phyloP scores from a whole-genome alignment of 2,329 filamentous ascomycete genomes.

The Gaeumannomyces tritici region DNA sequence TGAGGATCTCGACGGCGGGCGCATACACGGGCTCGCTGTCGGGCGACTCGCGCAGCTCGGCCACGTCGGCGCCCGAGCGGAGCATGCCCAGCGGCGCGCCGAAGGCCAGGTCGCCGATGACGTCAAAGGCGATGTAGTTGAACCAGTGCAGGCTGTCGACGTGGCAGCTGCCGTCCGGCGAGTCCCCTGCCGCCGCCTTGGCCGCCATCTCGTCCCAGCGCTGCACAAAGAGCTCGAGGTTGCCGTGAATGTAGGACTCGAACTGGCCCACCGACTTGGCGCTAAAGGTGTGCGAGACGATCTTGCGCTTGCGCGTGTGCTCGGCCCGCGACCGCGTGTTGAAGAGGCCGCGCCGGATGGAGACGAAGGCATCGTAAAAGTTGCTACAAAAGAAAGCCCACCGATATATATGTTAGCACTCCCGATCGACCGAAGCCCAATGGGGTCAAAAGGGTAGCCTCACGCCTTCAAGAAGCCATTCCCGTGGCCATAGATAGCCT shows the following conservation, averaged over 20 bases:
- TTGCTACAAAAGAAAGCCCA: constrained; percentile 39
- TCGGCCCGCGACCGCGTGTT: constrained; percentile 76
- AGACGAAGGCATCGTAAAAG: constrained; percentile 89
- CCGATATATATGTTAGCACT: not conserved
- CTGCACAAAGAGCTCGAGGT: constrained; percentile 62
- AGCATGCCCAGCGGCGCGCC: constrained; percentile 80
- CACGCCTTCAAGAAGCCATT: constrained; percentile 67
- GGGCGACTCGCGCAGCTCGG: constrained; percentile 58
- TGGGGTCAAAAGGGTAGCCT: constrained; percentile 13
- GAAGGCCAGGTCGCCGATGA: constrained; percentile 53
- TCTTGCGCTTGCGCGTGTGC: constrained; percentile 83
- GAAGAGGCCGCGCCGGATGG: constrained; percentile 77
- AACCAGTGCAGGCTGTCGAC: constrained; percentile 75
- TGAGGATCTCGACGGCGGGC: constrained; percentile 78
- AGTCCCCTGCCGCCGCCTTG: constrained; percentile 13
- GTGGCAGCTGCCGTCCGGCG: constrained; percentile 43
- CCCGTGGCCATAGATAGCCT: constrained; percentile 67
- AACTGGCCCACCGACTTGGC: constrained; percentile 74
- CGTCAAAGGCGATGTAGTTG: constrained; percentile 52
- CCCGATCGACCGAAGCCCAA: not conserved
- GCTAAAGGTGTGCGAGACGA: constrained; percentile 78
- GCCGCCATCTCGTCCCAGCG: constrained; percentile 59
- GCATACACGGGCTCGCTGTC: constrained; percentile 57
- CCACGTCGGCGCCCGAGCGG: constrained; percentile 62
- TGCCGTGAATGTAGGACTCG: constrained; percentile 79